Conservation (phyloP, 331 rosid species). For the Dryas integrifolia region DNA sequence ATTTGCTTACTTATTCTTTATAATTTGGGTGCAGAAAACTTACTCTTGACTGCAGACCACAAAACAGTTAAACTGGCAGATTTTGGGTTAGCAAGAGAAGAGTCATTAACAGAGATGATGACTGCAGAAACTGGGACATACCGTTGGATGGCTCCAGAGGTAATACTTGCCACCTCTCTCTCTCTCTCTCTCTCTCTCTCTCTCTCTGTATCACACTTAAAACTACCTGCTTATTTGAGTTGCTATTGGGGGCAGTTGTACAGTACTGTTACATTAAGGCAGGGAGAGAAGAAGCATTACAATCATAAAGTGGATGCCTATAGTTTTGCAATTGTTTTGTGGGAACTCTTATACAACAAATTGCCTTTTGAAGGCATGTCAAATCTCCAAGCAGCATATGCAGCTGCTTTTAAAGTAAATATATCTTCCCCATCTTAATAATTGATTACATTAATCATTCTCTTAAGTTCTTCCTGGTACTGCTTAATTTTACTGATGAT, state of each 20-base stretch:
- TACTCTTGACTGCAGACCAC: slow-evolving; percentile 75
- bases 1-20: slow-evolving; percentile 6
- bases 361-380: slow-evolving; percentile 96
- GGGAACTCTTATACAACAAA: slow-evolving; percentile 89
- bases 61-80: slow-evolving; percentile 83
- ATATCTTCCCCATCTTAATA: slow-evolving; percentile 4
- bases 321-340: slow-evolving; percentile 82
- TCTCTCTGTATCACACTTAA: not conserved
- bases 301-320: slow-evolving; percentile 88
- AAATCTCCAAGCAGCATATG: slow-evolving; percentile 90
- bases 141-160: slow-evolving; percentile 99
- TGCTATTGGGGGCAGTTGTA: slow-evolving; percentile 55
- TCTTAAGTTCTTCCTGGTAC: not conserved
- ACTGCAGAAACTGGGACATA: slow-evolving; percentile 95
- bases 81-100: slow-evolving; percentile 95
- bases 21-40: slow-evolving; percentile 60
- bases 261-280: slow-evolving; percentile 86
- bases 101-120: slow-evolving; percentile 93
- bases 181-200: slow-evolving; percentile 1
- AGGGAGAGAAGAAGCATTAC: slow-evolving; percentile 92
- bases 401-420: slow-evolving; percentile 79
- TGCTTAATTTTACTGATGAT: slow-evolving; percentile 17
- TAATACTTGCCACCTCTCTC: slow-evolving; percentile 19
- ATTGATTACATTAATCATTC: not conserved
- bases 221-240: slow-evolving; percentile 15